phyloP scores from a whole-genome alignment of 2,329 filamentous ascomycete genomes.

The Fusarium solani-melongenae region DNA sequence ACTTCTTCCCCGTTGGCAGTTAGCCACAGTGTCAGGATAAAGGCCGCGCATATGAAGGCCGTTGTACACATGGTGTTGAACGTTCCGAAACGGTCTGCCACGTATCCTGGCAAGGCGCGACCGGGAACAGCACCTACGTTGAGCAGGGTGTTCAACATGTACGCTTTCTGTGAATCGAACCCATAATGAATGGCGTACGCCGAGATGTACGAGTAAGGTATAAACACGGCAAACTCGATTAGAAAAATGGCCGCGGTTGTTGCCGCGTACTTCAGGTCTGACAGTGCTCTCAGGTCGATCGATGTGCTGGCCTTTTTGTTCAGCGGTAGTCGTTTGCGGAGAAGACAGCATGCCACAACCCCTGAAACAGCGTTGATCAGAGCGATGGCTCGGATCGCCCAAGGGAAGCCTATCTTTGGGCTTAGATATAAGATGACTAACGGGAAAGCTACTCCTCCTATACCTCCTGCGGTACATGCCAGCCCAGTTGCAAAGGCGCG shows the following conservation, averaged over 20 bases:
- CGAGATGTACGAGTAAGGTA: conserved; percentile 76
- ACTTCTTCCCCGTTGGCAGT: conserved; percentile 52
- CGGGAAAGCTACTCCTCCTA: conserved; percentile 67
- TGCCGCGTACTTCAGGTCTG: conserved; percentile 60
- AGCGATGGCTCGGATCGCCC: conserved; percentile 47
- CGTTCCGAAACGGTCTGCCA: conserved; percentile 74
- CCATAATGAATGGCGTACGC: conserved; percentile 66
- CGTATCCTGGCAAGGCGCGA: conserved; percentile 70
- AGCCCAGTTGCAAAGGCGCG: conserved; percentile 77
- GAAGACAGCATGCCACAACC: conserved; percentile 45
- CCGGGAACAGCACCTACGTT: conserved; percentile 77
- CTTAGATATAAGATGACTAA: conserved; percentile 44
- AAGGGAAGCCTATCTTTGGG: conserved; percentile 45
- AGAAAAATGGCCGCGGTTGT: conserved; percentile 64
- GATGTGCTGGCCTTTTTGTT: conserved; percentile 54
- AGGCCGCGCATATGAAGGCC: conserved; percentile 55
- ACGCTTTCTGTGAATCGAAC: conserved; percentile 66
- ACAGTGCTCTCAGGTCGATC: conserved; percentile 64
- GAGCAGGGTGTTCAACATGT: conserved; percentile 75
- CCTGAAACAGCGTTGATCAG: conserved; percentile 36
- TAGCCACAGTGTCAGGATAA: conserved; percentile 72
- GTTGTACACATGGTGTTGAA: conserved; percentile 77
- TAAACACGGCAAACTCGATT: conserved; percentile 69
- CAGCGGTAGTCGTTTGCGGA: conserved; percentile 59
- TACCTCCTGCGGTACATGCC: conserved; percentile 71